These are phyloP conservation scores for Protostelium mycophagum DNA, from an alignment of 78 protist genomes.

Conservation along the genomic window DNA sequence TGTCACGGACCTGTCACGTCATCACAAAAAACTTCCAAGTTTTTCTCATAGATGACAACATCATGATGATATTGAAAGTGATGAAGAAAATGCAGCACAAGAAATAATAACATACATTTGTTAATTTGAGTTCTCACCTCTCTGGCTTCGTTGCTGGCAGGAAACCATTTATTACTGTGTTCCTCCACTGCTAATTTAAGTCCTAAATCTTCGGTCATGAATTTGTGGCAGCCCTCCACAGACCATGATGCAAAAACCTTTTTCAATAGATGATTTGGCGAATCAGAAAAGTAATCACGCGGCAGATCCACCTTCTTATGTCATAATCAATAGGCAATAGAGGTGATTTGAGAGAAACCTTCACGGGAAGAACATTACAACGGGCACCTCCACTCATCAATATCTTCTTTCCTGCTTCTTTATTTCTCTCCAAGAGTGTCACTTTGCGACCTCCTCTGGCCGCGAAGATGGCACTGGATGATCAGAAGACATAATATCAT, in stretches of 20 bases:
- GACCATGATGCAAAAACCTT: not conserved
- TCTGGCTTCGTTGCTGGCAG: conserved; percentile 7
- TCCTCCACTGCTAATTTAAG: not conserved
- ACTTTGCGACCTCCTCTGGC: not conserved
- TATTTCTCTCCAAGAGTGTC: conserved; percentile 13
- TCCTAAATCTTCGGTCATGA: not conserved
- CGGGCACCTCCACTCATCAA: conserved; percentile 15
- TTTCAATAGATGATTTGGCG: not conserved
- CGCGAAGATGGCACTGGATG: not conserved
- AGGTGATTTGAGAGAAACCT: not conserved
- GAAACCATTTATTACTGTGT: conserved; percentile 6
- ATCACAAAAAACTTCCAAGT: too few relatives aligned
- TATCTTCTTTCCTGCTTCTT: conserved; percentile 19
- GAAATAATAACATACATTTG: not conserved
- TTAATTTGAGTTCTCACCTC: not conserved
- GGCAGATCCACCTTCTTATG: not conserved
- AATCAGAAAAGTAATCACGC: conserved; percentile 5
- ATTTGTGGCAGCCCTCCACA: not conserved
- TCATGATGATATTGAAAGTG: too few relatives aligned
- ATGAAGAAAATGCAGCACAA: too few relatives aligned
- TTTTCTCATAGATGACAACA: too few relatives aligned
- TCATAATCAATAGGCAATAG: not conserved
- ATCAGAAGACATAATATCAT: not conserved
- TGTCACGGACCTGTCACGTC: not conserved
- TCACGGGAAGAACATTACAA: conserved; percentile 1